Evolutionary conservation across 345 rosid genomes (phyloP), one percentile per base, ranked within the genome.

Genomic region (Eucalyptus microcorys): DNA sequence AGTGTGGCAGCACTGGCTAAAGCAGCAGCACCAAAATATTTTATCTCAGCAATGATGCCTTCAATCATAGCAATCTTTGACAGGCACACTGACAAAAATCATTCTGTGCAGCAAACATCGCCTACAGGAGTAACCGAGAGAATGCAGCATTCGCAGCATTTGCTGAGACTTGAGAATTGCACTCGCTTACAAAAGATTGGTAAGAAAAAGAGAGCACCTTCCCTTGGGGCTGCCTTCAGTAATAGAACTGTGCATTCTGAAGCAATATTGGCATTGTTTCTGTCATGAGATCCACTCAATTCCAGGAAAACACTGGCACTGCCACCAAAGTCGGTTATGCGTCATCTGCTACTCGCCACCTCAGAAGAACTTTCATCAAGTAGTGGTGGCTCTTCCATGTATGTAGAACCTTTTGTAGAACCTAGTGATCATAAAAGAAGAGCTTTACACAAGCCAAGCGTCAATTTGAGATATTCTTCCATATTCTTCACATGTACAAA

Each of bases 381-480:
- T 79, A 95, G 96, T 21, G 93, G 91, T 37, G 96, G 97, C 85
- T 95, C 96, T 88, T 94, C 93, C 17, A 88, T 87, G 94, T 93
- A 91, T 57, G 34, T 85, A n/a, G 87, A 91, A 87, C 91, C 95
- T 90, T 91, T 93, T 90, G 89, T 92, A 83, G 90, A 91, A 86
- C 95, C 93, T 17, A 92, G 90, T 3, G 98, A 96, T n/a, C 95
- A 91, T 14, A 94, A 93, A 90, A 97, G 97, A 90, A 97, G 94
- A 61, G 99, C 96, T 89, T 95, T 93, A 87, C 97, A 96, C 83
- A 97, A 93, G 88, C 93, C 94, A 76, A 97, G 96, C 87, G 97
- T 96, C 52, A 99, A 98, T 88, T 96, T 98, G 6, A 97, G 95
- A 91, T 96, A 96, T 92, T 96, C 99, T 91, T 95, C 99, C 99